These are phyloP conservation scores for Periconia sp. DNA, from an alignment of 2,329 filamentous ascomycete genomes.

Conservation along the genomic window DNA sequence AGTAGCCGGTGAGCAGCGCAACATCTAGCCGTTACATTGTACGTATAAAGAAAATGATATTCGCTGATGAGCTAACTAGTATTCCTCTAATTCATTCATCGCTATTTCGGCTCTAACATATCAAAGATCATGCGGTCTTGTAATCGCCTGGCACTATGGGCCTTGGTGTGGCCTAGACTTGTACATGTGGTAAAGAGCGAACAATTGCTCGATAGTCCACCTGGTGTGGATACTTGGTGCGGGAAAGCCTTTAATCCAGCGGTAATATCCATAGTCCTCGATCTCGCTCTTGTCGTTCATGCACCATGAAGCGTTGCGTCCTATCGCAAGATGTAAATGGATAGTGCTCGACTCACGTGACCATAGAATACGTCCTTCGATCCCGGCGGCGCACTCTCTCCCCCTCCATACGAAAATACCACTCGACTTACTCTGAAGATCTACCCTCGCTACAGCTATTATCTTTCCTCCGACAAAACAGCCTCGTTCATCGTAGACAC, in stretches of 20 bases:
- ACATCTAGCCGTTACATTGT: no score
- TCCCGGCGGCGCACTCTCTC: slow-evolving; percentile 49
- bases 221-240: slow-evolving; percentile 54
- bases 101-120: no score
- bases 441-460: slow-evolving; percentile 56
- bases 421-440: slow-evolving; percentile 49
- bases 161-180: not conserved
- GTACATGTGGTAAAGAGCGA: not conserved
- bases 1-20: no score
- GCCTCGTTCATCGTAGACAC: slow-evolving; percentile 59
- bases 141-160: no score
- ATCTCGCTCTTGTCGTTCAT: no score
- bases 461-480: slow-evolving; percentile 48
- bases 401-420: slow-evolving; percentile 13
- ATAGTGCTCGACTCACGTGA: no score
- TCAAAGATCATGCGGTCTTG: no score
- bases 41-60: no score
- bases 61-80: no score
- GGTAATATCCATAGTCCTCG: slow-evolving; percentile 29
- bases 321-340: no score
- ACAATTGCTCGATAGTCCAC: slow-evolving; percentile 6
- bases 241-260: slow-evolving; percentile 55
- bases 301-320: no score
- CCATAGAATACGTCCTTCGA: slow-evolving; percentile 54
- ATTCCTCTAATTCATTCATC: no score